Evolutionary conservation across 257 asterid genomes (phyloP).

Genomic region (Nicotiana benthamiana): DNA sequence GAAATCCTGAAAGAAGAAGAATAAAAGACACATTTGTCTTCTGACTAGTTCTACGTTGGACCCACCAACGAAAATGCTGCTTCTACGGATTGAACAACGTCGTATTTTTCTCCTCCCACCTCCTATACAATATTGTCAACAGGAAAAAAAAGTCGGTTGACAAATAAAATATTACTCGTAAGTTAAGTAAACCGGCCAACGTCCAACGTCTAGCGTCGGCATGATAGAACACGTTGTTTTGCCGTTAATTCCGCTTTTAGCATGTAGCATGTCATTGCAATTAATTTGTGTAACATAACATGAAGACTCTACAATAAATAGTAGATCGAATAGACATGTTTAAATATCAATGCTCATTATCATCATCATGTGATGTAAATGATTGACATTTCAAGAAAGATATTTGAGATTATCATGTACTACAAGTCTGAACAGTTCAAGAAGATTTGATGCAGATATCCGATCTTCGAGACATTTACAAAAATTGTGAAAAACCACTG

Average conservation of each 20-base stretch:
- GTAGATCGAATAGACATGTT: background rate
- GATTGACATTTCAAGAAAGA: conserved; percentile 4
- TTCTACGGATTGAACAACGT: conserved; percentile 21
- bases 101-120: background rate
- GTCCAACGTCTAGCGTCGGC: conserved; percentile 27
- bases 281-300: background rate
- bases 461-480: conserved; percentile 11
- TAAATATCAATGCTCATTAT: background rate
- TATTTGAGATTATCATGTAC: background rate
- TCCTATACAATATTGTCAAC: background rate
- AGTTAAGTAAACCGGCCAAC: conserved; percentile 22
- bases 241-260: conserved; percentile 21
- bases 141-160: conserved; percentile 24
- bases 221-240: conserved; percentile 1
- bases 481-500: conserved; percentile 35
- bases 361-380: conserved; percentile 2
- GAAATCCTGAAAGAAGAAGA: background rate
- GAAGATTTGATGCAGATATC: conserved; percentile 13
- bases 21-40: background rate
- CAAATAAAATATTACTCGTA: background rate
- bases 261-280: background rate
- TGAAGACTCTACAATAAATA: background rate
- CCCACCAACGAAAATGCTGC: conserved; percentile 8
- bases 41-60: conserved; percentile 4
- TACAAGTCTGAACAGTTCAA: background rate